These are phyloP conservation scores for Ganoderma resinaceum DNA, from an alignment of 1,284 basidiomycete genomes.

Conservation along the genomic window DNA sequence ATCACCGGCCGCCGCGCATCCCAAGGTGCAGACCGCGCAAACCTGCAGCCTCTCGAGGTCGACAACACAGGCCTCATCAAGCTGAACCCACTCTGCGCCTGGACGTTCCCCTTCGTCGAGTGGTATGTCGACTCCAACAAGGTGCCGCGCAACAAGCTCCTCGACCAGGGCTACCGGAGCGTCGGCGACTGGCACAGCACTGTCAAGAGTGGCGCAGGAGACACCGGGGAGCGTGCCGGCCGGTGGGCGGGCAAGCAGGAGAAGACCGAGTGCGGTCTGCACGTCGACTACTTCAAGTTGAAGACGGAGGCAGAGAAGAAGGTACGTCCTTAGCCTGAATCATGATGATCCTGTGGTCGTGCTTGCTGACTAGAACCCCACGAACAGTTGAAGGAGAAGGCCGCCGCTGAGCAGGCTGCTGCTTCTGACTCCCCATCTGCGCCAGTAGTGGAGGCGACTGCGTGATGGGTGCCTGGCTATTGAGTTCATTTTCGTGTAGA, in stretches of 20 bases:
- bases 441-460: slow-evolving; percentile 22
- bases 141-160: slow-evolving; percentile 90
- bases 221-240: slow-evolving; percentile 86
- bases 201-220: slow-evolving; percentile 70
- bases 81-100: slow-evolving; percentile 93
- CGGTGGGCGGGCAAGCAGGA: slow-evolving; percentile 88
- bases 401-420: slow-evolving; percentile 15
- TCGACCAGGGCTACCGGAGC: slow-evolving; percentile 92
- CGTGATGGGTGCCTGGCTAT: slow-evolving; percentile 15
- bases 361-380: neutral
- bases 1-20: slow-evolving; percentile 95
- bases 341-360: neutral
- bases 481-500: neutral
- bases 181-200: slow-evolving; percentile 99
- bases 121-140: slow-evolving; percentile 85
- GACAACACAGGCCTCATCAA: slow-evolving; percentile 94
- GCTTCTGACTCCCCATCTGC: slow-evolving; percentile 1
- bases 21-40: slow-evolving; percentile 89
- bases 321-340: slow-evolving; percentile 19
- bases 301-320: slow-evolving; percentile 56
- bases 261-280: slow-evolving; percentile 97
- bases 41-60: slow-evolving; percentile 88
- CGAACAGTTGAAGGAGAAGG: slow-evolving; percentile 24
- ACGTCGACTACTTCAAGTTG: slow-evolving; percentile 85
- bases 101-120: slow-evolving; percentile 89